Conservation (phyloP, 2,329 filamentous ascomycete species). For the Fusarium sp. region DNA sequence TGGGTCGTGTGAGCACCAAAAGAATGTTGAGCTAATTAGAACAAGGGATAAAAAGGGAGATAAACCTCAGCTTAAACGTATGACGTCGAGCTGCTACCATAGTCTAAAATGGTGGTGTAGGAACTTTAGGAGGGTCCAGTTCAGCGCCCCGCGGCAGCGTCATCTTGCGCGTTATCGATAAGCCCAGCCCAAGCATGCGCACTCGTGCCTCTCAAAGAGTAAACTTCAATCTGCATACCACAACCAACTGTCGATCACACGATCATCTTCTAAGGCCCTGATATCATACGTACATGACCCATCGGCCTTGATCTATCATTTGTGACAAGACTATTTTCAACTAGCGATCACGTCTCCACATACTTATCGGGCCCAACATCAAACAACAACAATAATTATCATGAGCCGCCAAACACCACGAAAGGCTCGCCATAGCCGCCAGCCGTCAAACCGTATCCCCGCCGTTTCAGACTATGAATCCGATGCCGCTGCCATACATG, state of each 20-base stretch:
- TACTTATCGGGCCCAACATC: slow-evolving; percentile 13
- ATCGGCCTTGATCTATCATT: not conserved
- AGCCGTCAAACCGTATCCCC: slow-evolving; percentile 54
- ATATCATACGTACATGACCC: not conserved
- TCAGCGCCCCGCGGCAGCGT: slow-evolving; percentile 31
- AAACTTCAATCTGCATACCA: slow-evolving; percentile 22
- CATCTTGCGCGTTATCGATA: slow-evolving; percentile 46
- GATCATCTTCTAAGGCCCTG: not conserved
- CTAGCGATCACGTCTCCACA: not conserved
- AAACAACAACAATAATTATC: slow-evolving; percentile 22
- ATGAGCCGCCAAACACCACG: slow-evolving; percentile 60
- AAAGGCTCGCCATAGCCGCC: slow-evolving; percentile 53
- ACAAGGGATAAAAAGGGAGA: slow-evolving; percentile 11
- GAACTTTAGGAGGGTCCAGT: slow-evolving; percentile 9
- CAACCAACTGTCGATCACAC: slow-evolving; percentile 4
- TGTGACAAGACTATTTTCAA: not conserved
- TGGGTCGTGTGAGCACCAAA: slow-evolving; percentile 7
- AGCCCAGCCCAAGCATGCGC: slow-evolving; percentile 32
- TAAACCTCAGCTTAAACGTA: slow-evolving; percentile 19
- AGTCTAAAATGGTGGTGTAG: slow-evolving; percentile 34
- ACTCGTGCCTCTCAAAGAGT: slow-evolving; percentile 30
- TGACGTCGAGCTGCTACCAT: slow-evolving; percentile 27
- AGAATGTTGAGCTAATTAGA: slow-evolving; percentile 23
- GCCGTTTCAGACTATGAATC: slow-evolving; percentile 72
- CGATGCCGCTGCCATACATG: slow-evolving; percentile 62